phyloP scores from a whole-genome alignment of 148 eudicot genomes.

The Amaranthus palmeri region DNA sequence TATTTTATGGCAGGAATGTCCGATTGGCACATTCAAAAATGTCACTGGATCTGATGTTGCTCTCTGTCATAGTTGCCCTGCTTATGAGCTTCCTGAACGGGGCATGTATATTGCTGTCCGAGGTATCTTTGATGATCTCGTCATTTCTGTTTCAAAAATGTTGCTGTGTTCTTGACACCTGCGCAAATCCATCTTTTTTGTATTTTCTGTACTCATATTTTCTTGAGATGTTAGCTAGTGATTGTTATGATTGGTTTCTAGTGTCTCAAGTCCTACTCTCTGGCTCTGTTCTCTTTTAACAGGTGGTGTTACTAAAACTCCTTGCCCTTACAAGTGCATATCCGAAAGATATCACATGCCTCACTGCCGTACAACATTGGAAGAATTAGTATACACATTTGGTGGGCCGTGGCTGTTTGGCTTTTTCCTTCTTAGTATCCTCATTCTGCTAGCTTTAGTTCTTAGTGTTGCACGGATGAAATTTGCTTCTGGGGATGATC shows the following conservation, averaged over 20 bases:
- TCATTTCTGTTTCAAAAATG: not conserved
- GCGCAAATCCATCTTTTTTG: not conserved
- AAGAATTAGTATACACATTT: conserved; percentile 79
- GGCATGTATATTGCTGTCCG: conserved; percentile 62
- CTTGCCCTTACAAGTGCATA: conserved; percentile 93
- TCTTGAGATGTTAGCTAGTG: not conserved
- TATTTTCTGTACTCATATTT: not conserved
- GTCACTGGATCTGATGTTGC: conserved; percentile 66
- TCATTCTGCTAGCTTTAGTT: conserved; percentile 69
- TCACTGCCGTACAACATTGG: conserved; percentile 88
- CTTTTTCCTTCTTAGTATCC: conserved; percentile 56
- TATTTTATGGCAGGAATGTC: conserved; percentile 69
- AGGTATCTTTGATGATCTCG: conserved; percentile 43
- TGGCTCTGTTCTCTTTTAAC: conserved; percentile 15
- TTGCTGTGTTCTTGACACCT: not conserved
- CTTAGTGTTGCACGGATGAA: conserved; percentile 96
- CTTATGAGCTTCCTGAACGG: conserved; percentile 75
- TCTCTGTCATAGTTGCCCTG: conserved; percentile 74
- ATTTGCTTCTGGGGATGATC: conserved; percentile 71
- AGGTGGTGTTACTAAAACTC: conserved; percentile 84
- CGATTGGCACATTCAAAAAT: conserved; percentile 89
- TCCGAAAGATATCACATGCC: conserved; percentile 96
- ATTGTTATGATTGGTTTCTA: not conserved
- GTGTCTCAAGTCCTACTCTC: not conserved
- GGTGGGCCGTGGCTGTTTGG: conserved; percentile 99